These are phyloP conservation scores for Coemansia sp. DNA, from an alignment of 192 early-diverging fungal genomes.

Conservation along the genomic window DNA sequence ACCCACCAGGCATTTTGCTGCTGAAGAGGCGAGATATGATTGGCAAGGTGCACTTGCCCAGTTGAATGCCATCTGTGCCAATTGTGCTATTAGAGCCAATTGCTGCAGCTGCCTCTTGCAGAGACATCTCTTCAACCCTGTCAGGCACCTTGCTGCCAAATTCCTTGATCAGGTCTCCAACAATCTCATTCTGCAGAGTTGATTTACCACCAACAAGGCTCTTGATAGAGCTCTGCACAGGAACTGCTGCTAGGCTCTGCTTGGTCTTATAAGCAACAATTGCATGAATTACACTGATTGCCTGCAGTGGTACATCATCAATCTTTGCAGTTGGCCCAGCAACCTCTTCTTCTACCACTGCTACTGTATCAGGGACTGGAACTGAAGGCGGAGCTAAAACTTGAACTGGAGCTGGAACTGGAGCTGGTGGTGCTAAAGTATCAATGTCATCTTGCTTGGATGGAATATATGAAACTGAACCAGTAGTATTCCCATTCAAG, in stretches of 20 bases:
- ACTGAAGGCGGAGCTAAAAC: too few species aligned
- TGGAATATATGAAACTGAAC: neutral
- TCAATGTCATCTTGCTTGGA: too few species aligned
- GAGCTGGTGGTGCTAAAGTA: too few species aligned
- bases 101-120: slow-evolving; percentile 73
- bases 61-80: slow-evolving; percentile 47
- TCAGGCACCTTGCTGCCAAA: slow-evolving; percentile 82
- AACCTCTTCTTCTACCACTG: slow-evolving; percentile 33
- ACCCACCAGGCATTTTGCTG: slow-evolving; percentile 91
- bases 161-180: slow-evolving; percentile 92
- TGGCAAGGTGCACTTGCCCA: slow-evolving; percentile 79
- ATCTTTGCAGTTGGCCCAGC: slow-evolving; percentile 51
- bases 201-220: slow-evolving; percentile 90
- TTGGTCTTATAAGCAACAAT: slow-evolving; percentile 90
- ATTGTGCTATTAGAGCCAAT: slow-evolving; percentile 57
- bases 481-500: neutral
- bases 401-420: slow-evolving; percentile 23
- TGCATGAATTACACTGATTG: slow-evolving; percentile 69
- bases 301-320: slow-evolving; percentile 70
- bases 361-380: slow-evolving; percentile 40
- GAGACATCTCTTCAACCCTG: slow-evolving; percentile 86
- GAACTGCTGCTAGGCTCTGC: slow-evolving; percentile 71
- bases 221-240: slow-evolving; percentile 69
- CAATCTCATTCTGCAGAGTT: slow-evolving; percentile 91
- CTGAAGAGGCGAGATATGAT: slow-evolving; percentile 76